Evolutionary conservation across 2,329 filamentous ascomycete genomes (phyloP), one percentile per base, ranked within the genome.

Genomic region (Pyricularia sp.): DNA sequence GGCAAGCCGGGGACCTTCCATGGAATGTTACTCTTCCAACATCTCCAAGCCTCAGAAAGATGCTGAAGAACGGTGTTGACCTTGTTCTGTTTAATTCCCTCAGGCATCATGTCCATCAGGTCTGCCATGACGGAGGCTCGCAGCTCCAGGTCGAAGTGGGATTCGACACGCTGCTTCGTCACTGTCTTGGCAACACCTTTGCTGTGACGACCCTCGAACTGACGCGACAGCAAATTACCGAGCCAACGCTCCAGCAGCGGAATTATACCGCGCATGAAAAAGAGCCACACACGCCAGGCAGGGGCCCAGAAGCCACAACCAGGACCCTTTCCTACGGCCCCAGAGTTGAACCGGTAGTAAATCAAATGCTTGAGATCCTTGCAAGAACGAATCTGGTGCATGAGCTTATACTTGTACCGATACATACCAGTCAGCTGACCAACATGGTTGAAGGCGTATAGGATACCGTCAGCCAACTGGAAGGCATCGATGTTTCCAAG

Each of bases 41-140:
- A 99, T 81, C 95, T 88, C 95, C 95, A 99, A 17, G 95, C 95
- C 82, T 99, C 95, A 0, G 94, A 98, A 61, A 99, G 82, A 85
- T 99, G 96, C 76, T 98, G 95, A 68, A 99, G 83, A 64, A 99
- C 94, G 1, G 94, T 97, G 79, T 99, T 97, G 79, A 99, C 93
- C 82, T 99, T 99, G 83, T 95, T 99, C 78, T 99, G 95, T 79
- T 97, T 97, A 82, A 99, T 98, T 73, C 95, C 95, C 78, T 99
- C 96, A 0, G 95, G 95, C 95, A 99, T 99, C 96, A 99, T 99
- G 76, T 99, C 95, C 92, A 97, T 97, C 67, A 99, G 84, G 80
- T 99, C 95, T 64, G 94, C 93, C 94, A 99, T 99, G 72, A 99
- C 95, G 0, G 95, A 97, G 20, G 96, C 96, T 75, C 95, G 92